Evolutionary conservation across 768 basidiomycete genomes (phyloP).

Genomic region (Psilocybe subaeruginosa): DNA sequence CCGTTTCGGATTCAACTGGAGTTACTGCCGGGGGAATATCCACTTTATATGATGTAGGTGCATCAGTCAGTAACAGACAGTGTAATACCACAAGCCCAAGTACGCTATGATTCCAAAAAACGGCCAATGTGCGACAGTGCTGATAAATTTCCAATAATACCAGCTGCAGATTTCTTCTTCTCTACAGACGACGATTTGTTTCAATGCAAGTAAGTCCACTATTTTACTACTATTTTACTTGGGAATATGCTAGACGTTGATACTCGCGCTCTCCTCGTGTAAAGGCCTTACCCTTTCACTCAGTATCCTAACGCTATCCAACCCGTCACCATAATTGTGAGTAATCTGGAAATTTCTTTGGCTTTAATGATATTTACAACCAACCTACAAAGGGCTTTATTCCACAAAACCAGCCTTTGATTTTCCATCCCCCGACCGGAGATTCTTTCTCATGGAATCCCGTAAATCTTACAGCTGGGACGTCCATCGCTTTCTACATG

Average conservation of each 20-base stretch:
- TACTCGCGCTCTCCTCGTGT: background rate
- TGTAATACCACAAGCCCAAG: constrained; percentile 29
- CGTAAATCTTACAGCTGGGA: constrained; percentile 28
- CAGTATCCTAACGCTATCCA: constrained; percentile 23
- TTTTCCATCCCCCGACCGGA: constrained; percentile 18
- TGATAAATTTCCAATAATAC: background rate
- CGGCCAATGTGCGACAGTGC: background rate
- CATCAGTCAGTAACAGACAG: constrained; percentile 11
- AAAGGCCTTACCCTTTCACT: constrained; percentile 28
- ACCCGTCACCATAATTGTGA: constrained; percentile 29
- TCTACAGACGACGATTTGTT: constrained; percentile 24
- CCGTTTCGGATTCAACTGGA: constrained; percentile 31
- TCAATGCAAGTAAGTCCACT: constrained; percentile 29
- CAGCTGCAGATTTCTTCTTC: constrained; percentile 31
- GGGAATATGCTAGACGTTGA: background rate
- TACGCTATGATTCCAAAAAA: constrained; percentile 3
- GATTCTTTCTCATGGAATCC: constrained; percentile 27
- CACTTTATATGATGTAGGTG: constrained; percentile 23
- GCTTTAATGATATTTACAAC: background rate
- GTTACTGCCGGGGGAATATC: constrained; percentile 27
- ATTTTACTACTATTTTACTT: background rate
- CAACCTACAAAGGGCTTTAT: constrained; percentile 23
- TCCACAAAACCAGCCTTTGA: constrained; percentile 26
- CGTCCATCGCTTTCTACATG: constrained; percentile 25
- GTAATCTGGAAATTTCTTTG: constrained; percentile 3